Evolutionary conservation across 352 stramenopile species (phyloP), one percentile per base, ranked within the genome.

Genomic region (Blastocystis sp.): DNA sequence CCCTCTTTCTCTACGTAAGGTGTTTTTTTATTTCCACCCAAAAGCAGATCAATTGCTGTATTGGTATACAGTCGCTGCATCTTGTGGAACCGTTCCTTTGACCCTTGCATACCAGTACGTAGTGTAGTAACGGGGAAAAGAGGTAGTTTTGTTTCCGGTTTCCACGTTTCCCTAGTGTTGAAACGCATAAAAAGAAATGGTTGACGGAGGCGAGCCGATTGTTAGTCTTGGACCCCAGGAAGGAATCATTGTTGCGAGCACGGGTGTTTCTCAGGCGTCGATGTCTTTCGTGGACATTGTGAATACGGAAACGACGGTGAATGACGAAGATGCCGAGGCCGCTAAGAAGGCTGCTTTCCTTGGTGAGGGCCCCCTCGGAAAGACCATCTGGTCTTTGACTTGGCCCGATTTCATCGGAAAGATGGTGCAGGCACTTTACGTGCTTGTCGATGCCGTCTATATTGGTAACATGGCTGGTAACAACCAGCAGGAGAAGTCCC

Each of bases 391-490:
- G 76, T 42, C 38, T 24, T 63, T 87, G 45, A 87, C 64, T n/a
- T 87, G 64, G 61, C 76, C 76, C 21, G 76, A 87, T 87, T 63
- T 87, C 21, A 60, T 70, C 48, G 76, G 76, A 28, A 87, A 87
- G n/a, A 60, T 87, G 52, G 76, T 87, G 21, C 61, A 76, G 48
- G 76, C 76, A 34, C 54, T 70, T 14, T 87, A 87, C 40, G 64
- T 76, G 28, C 52, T 87, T 38, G 42, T 70, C 60, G 76, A 87
- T 74, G 76, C 76, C 38, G 38, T 87, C 21, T 87, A 76, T 38
- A 87, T 87, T 19, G 76, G 76, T 87, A 87, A 87, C 54, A 87
- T 87, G 76, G 76, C 76, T 9, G 76, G 76, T 59, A 76, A 87
- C 45, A 87, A 70, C 60, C 61, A 70, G 24, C 43, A 54, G 14